Percentiles rank a stretch among this genome's conserved stretches.
These are phyloP conservation scores for Nissolia schottii DNA, from an alignment of 306 rosid genomes.

Conservation along the genomic window DNA sequence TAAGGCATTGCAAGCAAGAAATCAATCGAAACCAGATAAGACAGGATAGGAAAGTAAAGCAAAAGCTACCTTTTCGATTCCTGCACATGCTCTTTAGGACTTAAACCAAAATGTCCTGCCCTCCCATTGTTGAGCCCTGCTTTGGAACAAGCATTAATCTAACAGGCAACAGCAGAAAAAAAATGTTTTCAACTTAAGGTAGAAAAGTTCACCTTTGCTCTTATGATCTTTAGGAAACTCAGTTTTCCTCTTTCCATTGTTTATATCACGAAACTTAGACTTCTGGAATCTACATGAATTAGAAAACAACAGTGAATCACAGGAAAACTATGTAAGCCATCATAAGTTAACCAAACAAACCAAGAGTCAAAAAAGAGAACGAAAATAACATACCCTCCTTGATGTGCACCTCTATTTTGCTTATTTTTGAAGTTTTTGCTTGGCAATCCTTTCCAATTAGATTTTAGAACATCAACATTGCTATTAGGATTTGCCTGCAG, in stretches of 20 bases:
- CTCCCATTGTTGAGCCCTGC: constrained; percentile 53
- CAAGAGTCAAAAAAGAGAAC: neutral
- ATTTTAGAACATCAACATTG: constrained; percentile 37
- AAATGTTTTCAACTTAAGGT: constrained; percentile 5
- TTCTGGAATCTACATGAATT: constrained; percentile 58
- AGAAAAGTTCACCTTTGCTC: constrained; percentile 55
- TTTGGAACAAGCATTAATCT: constrained; percentile 24
- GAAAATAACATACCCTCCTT: constrained; percentile 42
- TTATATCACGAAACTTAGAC: constrained; percentile 50
- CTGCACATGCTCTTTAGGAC: constrained; percentile 40
- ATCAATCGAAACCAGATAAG: neutral
- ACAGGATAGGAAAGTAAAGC: constrained; percentile 6
- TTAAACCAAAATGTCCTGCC: constrained; percentile 32
- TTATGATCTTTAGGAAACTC: constrained; percentile 33
- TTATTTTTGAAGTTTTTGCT: constrained; percentile 45
- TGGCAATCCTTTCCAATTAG: constrained; percentile 48
- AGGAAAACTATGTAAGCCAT: neutral
- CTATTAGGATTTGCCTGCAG: constrained; percentile 49
- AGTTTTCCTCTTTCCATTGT: constrained; percentile 44
- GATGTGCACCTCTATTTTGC: constrained; percentile 42
- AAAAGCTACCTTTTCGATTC: constrained; percentile 55
- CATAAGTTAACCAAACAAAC: constrained; percentile 4
- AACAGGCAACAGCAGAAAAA: neutral
- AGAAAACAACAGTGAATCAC: constrained; percentile 7
- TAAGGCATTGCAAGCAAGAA: neutral